Conservation (phyloP, 2,329 filamentous ascomycete species). For the Colletotrichum caudatum region DNA sequence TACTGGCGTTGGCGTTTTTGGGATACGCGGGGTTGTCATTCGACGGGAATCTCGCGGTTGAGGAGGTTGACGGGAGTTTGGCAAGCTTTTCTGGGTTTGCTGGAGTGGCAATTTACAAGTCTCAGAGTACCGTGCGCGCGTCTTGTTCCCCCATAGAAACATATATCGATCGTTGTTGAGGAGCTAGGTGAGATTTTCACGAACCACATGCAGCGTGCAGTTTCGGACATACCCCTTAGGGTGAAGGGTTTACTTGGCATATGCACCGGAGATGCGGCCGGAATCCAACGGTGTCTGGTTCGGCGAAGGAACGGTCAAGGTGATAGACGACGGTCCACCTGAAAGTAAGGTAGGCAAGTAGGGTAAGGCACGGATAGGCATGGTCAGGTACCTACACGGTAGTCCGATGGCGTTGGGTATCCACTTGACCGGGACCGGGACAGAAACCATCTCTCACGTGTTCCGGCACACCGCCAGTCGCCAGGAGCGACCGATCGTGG, state of each 20-base stretch:
- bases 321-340: conserved; percentile 11
- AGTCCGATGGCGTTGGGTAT: conserved; percentile 15
- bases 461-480: conserved; percentile 39
- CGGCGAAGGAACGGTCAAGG: conserved; percentile 14
- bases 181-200: conserved; percentile 3
- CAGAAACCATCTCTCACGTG: conserved; percentile 35
- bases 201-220: conserved; percentile 3
- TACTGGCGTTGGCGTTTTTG: conserved; percentile 43
- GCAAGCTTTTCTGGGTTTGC: conserved; percentile 37
- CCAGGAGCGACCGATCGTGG: conserved; percentile 32
- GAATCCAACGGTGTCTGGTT: conserved; percentile 17
- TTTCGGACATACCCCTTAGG: not conserved
- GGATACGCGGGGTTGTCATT: conserved; percentile 36
- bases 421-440: conserved; percentile 36
- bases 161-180: conserved; percentile 40
- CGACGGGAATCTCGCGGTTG: conserved; percentile 33
- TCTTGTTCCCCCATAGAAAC: conserved; percentile 32
- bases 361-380: no score
- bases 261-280: conserved; percentile 26
- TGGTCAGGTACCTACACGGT: not conserved
- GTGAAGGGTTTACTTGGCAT: conserved; percentile 18
- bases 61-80: conserved; percentile 41
- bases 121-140: conserved; percentile 28
- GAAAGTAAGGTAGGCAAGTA: not conserved
- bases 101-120: conserved; percentile 36